Evolutionary conservation across 768 basidiomycete genomes (phyloP).

Genomic region (Agaricus subrufescens): DNA sequence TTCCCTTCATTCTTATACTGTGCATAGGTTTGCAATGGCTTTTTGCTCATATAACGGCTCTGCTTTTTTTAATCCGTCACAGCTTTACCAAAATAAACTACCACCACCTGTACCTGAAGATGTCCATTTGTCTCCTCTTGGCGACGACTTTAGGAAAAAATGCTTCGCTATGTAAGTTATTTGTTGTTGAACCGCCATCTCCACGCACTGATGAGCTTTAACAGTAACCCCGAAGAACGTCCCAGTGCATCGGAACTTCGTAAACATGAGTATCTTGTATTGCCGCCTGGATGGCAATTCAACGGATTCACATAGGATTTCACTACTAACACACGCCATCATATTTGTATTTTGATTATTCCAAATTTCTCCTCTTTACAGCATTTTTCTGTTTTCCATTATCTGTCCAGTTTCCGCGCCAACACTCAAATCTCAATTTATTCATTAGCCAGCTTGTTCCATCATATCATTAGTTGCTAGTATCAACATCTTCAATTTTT

Average conservation of each 20-base stretch:
- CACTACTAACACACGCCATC: conserved; percentile 20
- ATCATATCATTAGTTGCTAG: conserved; percentile 6
- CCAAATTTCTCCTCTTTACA: conserved; percentile 18
- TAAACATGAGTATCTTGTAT: conserved; percentile 70
- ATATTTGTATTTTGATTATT: conserved; percentile 18
- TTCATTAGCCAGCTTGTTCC: conserved; percentile 7
- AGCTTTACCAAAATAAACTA: conserved; percentile 83
- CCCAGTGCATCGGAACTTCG: conserved; percentile 77
- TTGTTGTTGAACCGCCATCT: background rate
- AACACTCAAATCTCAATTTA: conserved; percentile 6
- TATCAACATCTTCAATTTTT: conserved; percentile 12
- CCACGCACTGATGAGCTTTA: conserved; percentile 10
- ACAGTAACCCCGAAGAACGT: conserved; percentile 78
- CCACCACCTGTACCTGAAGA: conserved; percentile 89
- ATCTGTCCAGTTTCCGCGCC: conserved; percentile 11
- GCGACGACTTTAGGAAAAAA: conserved; percentile 79
- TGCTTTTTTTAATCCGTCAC: background rate
- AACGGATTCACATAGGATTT: conserved; percentile 50
- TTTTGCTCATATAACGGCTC: background rate
- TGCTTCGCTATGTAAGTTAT: conserved; percentile 83
- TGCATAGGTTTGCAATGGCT: background rate
- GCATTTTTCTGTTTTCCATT: conserved; percentile 1
- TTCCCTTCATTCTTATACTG: background rate
- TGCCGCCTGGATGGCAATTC: conserved; percentile 75
- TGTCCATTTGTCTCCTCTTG: conserved; percentile 67